Evolutionary conservation across 2,329 filamentous ascomycete genomes (phyloP).

Genomic region (Cordyceps fumosorosea): DNA sequence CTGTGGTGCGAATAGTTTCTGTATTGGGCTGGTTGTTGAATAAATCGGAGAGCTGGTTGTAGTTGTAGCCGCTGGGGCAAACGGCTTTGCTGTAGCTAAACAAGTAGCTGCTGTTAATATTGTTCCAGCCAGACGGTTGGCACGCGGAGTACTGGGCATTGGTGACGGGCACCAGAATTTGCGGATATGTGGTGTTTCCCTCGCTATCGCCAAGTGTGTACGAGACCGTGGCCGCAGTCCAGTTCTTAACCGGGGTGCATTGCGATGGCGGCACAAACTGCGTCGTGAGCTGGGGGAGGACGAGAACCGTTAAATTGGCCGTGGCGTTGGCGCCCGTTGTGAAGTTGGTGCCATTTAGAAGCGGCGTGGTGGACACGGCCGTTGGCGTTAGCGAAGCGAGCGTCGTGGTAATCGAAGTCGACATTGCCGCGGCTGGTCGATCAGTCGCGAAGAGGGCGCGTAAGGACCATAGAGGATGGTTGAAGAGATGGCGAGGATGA

Average conservation of each 20-base stretch:
- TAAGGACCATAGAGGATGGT: not conserved
- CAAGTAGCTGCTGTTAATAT: not conserved
- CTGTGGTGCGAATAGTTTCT: slow-evolving; percentile 7
- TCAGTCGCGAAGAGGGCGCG: not conserved
- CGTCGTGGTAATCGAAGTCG: not conserved
- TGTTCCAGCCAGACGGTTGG: slow-evolving; percentile 10
- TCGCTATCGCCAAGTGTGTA: not conserved
- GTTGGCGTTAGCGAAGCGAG: not conserved
- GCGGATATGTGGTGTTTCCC: not conserved
- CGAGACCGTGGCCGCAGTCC: slow-evolving; percentile 3
- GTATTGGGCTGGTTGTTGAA: slow-evolving; percentile 2
- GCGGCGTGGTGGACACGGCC: not conserved
- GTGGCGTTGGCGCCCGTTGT: not conserved
- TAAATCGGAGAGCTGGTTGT: slow-evolving; percentile 5
- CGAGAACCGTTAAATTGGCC: not conserved
- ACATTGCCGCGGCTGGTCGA: slow-evolving; percentile 2
- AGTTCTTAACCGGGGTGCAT: slow-evolving; percentile 8
- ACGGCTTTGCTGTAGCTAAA: slow-evolving; percentile 8
- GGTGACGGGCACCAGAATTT: slow-evolving; percentile 6
- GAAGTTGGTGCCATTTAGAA: not conserved
- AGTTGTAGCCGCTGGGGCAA: slow-evolving; percentile 11
- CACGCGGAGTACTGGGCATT: slow-evolving; percentile 7
- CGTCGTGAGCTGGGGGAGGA: slow-evolving; percentile 8
- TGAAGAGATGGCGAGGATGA: not conserved
- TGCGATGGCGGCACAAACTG: not conserved